Conservation (phyloP, 352 stramenopile genomes). For the Phytophthora ramorum region DNA sequence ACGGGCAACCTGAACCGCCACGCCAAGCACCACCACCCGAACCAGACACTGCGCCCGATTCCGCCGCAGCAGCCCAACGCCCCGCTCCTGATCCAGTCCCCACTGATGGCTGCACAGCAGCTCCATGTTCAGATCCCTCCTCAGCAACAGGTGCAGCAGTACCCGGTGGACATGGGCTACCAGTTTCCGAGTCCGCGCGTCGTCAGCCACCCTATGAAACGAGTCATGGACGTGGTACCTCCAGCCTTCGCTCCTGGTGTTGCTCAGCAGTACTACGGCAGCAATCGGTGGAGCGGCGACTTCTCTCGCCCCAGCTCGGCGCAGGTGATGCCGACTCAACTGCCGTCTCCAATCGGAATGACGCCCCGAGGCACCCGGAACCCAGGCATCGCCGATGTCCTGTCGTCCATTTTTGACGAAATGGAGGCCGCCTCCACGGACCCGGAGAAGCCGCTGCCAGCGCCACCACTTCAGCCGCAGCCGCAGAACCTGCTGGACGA, state of each 20-base stretch:
- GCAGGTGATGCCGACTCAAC: constrained; percentile 30
- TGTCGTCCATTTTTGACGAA: constrained; percentile 51
- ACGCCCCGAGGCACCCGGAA: constrained; percentile 25
- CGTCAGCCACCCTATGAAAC: constrained; percentile 20
- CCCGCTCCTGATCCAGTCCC: constrained; percentile 20
- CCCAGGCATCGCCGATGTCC: constrained; percentile 28
- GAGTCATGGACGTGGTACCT: constrained; percentile 17
- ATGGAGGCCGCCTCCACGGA: constrained; percentile 30
- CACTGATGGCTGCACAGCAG: not conserved
- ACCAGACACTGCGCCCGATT: constrained; percentile 31
- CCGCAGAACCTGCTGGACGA: constrained; percentile 47
- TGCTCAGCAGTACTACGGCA: constrained; percentile 34
- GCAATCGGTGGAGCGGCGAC: constrained; percentile 19
- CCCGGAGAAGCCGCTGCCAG: constrained; percentile 25
- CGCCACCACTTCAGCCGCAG: constrained; percentile 26
- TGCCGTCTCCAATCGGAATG: constrained; percentile 15
- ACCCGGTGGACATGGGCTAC: constrained; percentile 28
- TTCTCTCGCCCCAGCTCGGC: constrained; percentile 9
- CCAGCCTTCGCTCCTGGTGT: constrained; percentile 28
- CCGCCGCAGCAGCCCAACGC: constrained; percentile 16
- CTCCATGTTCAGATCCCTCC: constrained; percentile 16
- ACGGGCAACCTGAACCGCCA: constrained; percentile 63
- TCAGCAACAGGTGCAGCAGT: constrained; percentile 23
- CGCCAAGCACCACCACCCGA: constrained; percentile 46
- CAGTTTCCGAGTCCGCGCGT: constrained; percentile 31